These are phyloP conservation scores for Cladophialophora bantiana DNA, from an alignment of 2,329 filamentous ascomycete species.

Conservation along the genomic window DNA sequence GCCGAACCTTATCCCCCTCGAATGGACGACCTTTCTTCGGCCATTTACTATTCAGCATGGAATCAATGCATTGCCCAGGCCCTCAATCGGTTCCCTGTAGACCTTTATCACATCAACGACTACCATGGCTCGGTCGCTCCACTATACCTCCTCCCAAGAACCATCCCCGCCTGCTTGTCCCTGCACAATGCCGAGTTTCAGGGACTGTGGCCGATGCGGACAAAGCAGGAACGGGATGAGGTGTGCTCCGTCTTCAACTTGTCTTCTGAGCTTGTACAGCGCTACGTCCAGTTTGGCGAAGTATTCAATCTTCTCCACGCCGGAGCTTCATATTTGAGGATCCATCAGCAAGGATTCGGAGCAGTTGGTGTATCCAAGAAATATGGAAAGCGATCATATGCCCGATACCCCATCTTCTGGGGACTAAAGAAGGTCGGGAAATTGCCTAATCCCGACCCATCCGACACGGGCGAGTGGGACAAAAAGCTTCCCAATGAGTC, in stretches of 20 bases:
- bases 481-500: slow-evolving; percentile 59
- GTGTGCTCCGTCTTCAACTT: slow-evolving; percentile 71
- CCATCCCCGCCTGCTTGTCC: slow-evolving; percentile 67
- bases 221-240: slow-evolving; percentile 66
- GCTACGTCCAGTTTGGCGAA: slow-evolving; percentile 72
- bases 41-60: slow-evolving; percentile 74
- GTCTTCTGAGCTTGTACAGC: slow-evolving; percentile 61
- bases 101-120: slow-evolving; percentile 72
- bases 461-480: slow-evolving; percentile 68
- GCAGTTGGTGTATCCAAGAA: slow-evolving; percentile 73
- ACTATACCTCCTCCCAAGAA: slow-evolving; percentile 68
- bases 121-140: slow-evolving; percentile 70
- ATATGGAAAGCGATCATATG: slow-evolving; percentile 71
- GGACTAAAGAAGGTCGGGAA: slow-evolving; percentile 68
- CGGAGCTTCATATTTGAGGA: slow-evolving; percentile 69
- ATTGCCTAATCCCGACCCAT: slow-evolving; percentile 70
- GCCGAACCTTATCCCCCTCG: slow-evolving; percentile 70
- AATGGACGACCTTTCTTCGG: slow-evolving; percentile 73
- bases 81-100: slow-evolving; percentile 67
- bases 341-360: slow-evolving; percentile 72
- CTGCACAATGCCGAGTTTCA: slow-evolving; percentile 75
- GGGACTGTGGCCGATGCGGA: slow-evolving; percentile 72
- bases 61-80: slow-evolving; percentile 72
- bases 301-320: slow-evolving; percentile 73
- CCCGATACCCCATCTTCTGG: slow-evolving; percentile 74